Conservation (phyloP, 192 early-diverging fungal species). For the Lobosporangium transversale region DNA sequence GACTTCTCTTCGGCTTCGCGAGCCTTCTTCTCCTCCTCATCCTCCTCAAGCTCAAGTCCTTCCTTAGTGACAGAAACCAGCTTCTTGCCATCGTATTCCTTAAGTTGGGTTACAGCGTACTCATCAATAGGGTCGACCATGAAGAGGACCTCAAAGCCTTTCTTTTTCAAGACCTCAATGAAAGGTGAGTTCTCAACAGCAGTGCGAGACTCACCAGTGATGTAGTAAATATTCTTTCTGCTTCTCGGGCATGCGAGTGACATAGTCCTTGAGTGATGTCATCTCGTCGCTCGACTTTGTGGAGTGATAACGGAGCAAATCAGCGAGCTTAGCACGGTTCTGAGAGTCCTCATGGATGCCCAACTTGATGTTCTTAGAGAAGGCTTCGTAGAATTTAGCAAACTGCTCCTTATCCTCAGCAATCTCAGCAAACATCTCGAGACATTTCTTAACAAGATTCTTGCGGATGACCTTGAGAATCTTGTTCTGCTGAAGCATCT, state of each 20-base stretch:
- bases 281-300: constrained; percentile 97
- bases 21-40: constrained; percentile 96
- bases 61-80: constrained; percentile 98
- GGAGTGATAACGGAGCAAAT: constrained; percentile 97
- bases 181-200: constrained; percentile 97
- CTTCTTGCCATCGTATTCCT: constrained; percentile 99
- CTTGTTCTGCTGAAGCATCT: constrained; percentile 99
- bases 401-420: constrained; percentile 99
- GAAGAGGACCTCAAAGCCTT: constrained; percentile 98
- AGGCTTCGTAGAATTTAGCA: constrained; percentile 98
- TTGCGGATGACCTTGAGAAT: constrained; percentile 99
- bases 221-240: constrained; percentile 99
- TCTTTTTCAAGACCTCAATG: constrained; percentile 98
- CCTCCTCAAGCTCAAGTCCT: constrained; percentile 98
- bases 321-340: constrained; percentile 97
- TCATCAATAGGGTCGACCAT: constrained; percentile 99
- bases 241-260: constrained; percentile 99
- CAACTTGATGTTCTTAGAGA: constrained; percentile 99
- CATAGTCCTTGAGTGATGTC: constrained; percentile 98
- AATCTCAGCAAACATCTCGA: constrained; percentile 98
- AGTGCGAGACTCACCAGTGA: constrained; percentile 92
- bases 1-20: constrained; percentile 93
- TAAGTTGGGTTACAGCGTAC: constrained; percentile 97
- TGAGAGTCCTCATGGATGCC: constrained; percentile 98
- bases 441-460: constrained; percentile 99